A percentile compares a stretch with the other conserved stretches of the same genome.
These are phyloP conservation scores for Chaetomium cochliodes DNA, from an alignment of 495 filamentous ascomycete species.

Conservation along the genomic window DNA sequence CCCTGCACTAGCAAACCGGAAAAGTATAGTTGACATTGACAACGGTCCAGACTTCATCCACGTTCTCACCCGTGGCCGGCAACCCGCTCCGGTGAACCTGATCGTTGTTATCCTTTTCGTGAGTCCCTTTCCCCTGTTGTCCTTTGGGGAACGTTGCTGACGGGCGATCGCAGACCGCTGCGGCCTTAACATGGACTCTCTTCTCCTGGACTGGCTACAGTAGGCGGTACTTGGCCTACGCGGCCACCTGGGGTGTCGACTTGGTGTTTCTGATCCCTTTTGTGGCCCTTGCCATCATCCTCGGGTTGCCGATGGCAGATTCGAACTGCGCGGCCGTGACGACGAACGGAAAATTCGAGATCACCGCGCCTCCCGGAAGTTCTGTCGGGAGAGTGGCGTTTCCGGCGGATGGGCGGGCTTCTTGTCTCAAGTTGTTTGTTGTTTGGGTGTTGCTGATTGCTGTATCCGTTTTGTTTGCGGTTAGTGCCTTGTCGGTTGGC, in stretches of 20 bases:
- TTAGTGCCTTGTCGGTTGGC: constrained; percentile 17
- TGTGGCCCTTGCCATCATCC: constrained; percentile 64
- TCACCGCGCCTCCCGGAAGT: constrained; percentile 1
- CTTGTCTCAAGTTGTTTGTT: constrained; percentile 20
- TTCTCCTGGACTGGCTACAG: constrained; percentile 75
- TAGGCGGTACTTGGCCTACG: constrained; percentile 70
- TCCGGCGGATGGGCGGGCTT: not conserved
- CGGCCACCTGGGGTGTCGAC: constrained; percentile 65
- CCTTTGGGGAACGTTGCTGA: not conserved
- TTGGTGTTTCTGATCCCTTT: constrained; percentile 65
- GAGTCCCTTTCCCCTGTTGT: not conserved
- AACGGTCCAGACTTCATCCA: constrained; percentile 11
- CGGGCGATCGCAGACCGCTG: constrained; percentile 57
- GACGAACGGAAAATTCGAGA: not conserved
- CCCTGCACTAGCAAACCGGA: not conserved
- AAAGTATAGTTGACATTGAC: not conserved
- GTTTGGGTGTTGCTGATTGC: constrained; percentile 22
- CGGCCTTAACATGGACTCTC: constrained; percentile 72
- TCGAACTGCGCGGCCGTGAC: not conserved
- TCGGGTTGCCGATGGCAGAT: constrained; percentile 64
- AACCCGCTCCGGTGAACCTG: constrained; percentile 1
- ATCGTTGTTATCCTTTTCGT: constrained; percentile 16
- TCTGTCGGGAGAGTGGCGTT: not conserved
- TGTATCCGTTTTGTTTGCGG: constrained; percentile 14
- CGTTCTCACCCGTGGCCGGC: not conserved